phyloP scores from a whole-genome alignment of 2,329 filamentous ascomycete genomes.

The Colletotrichum sp. region DNA sequence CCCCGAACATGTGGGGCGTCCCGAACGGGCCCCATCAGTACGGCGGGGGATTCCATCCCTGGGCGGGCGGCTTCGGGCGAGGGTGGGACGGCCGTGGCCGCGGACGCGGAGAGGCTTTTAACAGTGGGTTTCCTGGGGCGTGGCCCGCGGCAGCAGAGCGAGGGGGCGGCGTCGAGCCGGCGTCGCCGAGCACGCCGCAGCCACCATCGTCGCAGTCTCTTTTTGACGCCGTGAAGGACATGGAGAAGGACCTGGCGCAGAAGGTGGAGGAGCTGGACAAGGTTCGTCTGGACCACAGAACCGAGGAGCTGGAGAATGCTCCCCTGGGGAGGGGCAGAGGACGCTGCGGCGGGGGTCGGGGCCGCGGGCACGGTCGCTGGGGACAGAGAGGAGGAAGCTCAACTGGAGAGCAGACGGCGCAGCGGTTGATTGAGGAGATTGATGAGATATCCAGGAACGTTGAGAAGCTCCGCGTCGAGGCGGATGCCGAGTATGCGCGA shows the following conservation, averaged over 20 bases:
- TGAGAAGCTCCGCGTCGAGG: conserved; percentile 44
- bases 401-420: conserved; percentile 5
- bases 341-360: neutral
- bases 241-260: neutral
- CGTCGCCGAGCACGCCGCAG: neutral
- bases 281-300: neutral
- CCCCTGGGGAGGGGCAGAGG: conserved; percentile 2
- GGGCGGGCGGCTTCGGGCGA: conserved; percentile 2
- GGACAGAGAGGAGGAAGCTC: neutral
- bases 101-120: neutral
- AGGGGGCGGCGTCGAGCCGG: neutral
- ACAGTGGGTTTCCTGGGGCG: neutral
- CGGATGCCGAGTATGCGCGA: conserved; percentile 52
- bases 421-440: conserved; percentile 38
- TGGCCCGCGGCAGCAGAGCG: neutral
- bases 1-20: neutral
- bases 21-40: neutral
- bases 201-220: conserved; percentile 6
- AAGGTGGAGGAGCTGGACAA: conserved; percentile 21
- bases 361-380: neutral
- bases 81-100: neutral
- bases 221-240: neutral
- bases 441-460: conserved; percentile 42
- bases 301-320: conserved; percentile 5
- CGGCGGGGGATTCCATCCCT: neutral